phyloP scores from a whole-genome alignment of 2,329 filamentous ascomycete genomes.

The Colletotrichum tropicicola region DNA sequence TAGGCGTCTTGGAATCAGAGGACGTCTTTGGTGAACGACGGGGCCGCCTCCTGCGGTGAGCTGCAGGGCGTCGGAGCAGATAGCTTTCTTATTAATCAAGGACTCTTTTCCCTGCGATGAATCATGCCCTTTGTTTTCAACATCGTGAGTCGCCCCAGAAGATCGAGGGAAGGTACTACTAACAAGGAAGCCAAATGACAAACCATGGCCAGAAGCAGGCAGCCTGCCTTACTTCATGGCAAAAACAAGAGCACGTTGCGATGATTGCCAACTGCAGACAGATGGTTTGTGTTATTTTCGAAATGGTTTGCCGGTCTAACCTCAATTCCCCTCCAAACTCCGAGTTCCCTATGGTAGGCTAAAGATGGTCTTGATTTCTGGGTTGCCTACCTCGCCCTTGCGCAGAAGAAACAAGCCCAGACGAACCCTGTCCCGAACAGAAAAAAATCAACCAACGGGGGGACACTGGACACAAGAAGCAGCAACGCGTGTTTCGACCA shows the following conservation, averaged over 20 bases:
- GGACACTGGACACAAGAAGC: too few relatives aligned
- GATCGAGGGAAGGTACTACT: too few relatives aligned
- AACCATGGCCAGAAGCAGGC: too few relatives aligned
- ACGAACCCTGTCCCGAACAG: too few relatives aligned
- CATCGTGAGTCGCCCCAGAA: too few relatives aligned
- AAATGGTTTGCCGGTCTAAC: slow-evolving; percentile 6
- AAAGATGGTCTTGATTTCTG: slow-evolving; percentile 1
- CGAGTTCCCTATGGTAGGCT: slow-evolving; percentile 11
- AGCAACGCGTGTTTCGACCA: not conserved
- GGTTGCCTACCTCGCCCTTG: not conserved
- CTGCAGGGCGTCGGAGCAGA: slow-evolving; percentile 2
- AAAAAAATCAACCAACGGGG: too few relatives aligned
- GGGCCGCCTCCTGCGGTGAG: not conserved
- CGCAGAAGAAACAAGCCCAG: not conserved
- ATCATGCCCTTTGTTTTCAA: too few relatives aligned
- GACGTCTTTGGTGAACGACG: slow-evolving; percentile 5
- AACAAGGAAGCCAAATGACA: too few relatives aligned
- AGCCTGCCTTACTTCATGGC: too few relatives aligned
- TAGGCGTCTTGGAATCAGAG: slow-evolving; percentile 21
- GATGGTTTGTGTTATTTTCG: too few relatives aligned
- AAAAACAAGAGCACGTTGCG: too few relatives aligned
- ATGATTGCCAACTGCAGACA: too few relatives aligned
- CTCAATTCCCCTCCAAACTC: slow-evolving; percentile 11
- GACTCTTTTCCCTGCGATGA: not conserved
- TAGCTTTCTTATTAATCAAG: slow-evolving; percentile 25